Evolutionary conservation across 1,284 basidiomycete species (phyloP).

Genomic region (Lentinus polychrous): DNA sequence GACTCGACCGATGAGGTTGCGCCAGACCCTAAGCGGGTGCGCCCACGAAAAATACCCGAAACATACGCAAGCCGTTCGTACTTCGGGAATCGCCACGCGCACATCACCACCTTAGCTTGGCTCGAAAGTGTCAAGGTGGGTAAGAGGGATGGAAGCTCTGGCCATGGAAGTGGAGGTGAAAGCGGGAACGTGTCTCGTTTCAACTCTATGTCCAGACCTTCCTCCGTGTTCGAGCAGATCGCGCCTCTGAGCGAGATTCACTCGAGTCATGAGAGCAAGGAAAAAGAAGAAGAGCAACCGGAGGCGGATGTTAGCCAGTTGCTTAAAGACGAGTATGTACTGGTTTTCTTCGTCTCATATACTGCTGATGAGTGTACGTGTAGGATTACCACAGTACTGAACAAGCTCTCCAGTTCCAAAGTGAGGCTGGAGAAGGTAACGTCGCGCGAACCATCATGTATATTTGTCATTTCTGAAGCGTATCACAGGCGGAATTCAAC

Average conservation of each 20-base stretch:
- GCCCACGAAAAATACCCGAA: too few species aligned
- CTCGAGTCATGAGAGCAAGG: slow-evolving; percentile 37
- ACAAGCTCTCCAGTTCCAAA: slow-evolving; percentile 62
- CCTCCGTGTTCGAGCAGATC: slow-evolving; percentile 17
- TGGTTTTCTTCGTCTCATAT: background rate
- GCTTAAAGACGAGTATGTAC: slow-evolving; percentile 72
- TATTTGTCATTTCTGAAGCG: slow-evolving; percentile 1
- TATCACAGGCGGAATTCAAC: slow-evolving; percentile 68
- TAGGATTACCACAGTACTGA: slow-evolving; percentile 74
- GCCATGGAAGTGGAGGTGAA: slow-evolving; percentile 41
- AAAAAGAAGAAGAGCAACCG: slow-evolving; percentile 32
- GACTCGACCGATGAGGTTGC: background rate
- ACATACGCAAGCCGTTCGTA: too few species aligned
- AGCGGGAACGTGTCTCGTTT: slow-evolving; percentile 32
- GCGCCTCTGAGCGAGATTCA: slow-evolving; percentile 8
- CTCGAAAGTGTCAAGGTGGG: slow-evolving; percentile 63
- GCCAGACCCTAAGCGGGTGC: background rate
- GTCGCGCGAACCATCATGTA: slow-evolving; percentile 5
- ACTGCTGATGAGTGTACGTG: slow-evolving; percentile 4
- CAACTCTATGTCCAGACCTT: slow-evolving; percentile 20
- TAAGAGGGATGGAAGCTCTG: slow-evolving; percentile 42
- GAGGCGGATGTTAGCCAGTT: slow-evolving; percentile 44
- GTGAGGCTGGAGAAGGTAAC: slow-evolving; percentile 80
- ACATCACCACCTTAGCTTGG: slow-evolving; percentile 65
- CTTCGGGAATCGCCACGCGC: slow-evolving; percentile 13